Base-by-base conservation (phyloP, 2,329 filamentous ascomycete species). In the Curvularia sp. region DNA sequence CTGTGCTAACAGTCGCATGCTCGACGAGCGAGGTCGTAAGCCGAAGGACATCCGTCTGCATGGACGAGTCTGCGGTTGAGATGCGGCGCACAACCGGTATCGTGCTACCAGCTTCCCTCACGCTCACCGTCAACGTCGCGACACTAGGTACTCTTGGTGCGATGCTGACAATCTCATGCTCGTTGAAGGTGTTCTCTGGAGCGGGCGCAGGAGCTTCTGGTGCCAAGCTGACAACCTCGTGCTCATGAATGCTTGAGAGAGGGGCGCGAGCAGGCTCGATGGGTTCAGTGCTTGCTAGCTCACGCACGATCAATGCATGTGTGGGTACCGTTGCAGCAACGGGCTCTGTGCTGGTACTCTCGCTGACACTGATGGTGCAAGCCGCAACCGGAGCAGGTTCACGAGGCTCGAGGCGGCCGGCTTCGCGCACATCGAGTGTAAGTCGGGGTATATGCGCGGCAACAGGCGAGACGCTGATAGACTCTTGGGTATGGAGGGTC, bases 41-140 rank as follows among this genome's bases (percentile, higher is more conserved):
- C 30, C 38, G 32, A 18, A 28, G 38, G 27, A 41, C 47, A 12
- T 60, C 50, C 8, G 63, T 63, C 52, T 64, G 58, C 15, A 42
- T 50, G 4, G 48, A 46, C 4, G 45, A 23, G 38, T 48, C 47
- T 3, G 53, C 25, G 13, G 48, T 46, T 4, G 51, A 46, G 42
- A 34, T 41, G 21, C 34, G 23, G n/a, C 43, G 54, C 18, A 48
- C 41, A 36, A 55, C 10, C 5, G 61, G 55, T 46, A 21, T 34
- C 9, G 56, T 49, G 30, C 50, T 57, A 13, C 43, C 38, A 27
- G 56, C 53, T 45, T 51, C 56, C 21, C 27, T 48, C 23, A 53
- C 36, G 7, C n/a, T 42, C 21, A 62, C 15, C 1, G 43, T 30
- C 34, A 62, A 52, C 1, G 15, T 23, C 8, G 55, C 18, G 12